Conservation (phyloP, 495 filamentous ascomycete genomes). For the Lasiosphaeria hispida region DNA sequence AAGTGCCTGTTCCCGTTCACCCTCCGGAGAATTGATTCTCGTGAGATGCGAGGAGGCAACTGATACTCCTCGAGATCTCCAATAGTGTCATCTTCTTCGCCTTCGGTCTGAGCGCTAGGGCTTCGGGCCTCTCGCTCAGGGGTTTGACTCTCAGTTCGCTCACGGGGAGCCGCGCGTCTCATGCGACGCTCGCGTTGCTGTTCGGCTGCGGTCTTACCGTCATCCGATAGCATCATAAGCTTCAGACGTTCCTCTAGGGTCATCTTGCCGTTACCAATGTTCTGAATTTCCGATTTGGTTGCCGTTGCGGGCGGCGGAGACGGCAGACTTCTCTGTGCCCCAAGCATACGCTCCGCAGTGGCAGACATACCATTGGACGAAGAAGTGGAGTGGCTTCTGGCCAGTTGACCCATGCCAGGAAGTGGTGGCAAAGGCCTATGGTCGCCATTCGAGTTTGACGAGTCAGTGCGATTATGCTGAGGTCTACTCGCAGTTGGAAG, state of each 20-base stretch:
- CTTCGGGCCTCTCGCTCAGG: slow-evolving; percentile 46
- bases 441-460: slow-evolving; percentile 68
- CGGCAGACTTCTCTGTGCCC: slow-evolving; percentile 60
- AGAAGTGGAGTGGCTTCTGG: slow-evolving; percentile 37
- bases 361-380: slow-evolving; percentile 51
- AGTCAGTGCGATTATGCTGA: slow-evolving; percentile 57
- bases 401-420: slow-evolving; percentile 47
- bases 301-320: slow-evolving; percentile 63
- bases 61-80: slow-evolving; percentile 60
- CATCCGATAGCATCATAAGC: slow-evolving; percentile 76
- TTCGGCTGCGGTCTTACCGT: slow-evolving; percentile 52
- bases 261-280: slow-evolving; percentile 66
- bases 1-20: slow-evolving; percentile 68
- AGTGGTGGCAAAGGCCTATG: slow-evolving; percentile 74
- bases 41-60: slow-evolving; percentile 75
- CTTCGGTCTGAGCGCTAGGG: slow-evolving; percentile 34
- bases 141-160: slow-evolving; percentile 46
- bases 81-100: slow-evolving; percentile 50
- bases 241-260: slow-evolving; percentile 76
- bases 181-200: slow-evolving; percentile 62
- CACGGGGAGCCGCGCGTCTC: slow-evolving; percentile 50
- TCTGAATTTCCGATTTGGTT: slow-evolving; percentile 68
- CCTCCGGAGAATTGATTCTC: slow-evolving; percentile 87
- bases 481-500: slow-evolving; percentile 33
- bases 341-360: slow-evolving; percentile 61